Evolutionary conservation across 2,329 filamentous ascomycete species (phyloP).

Genomic region (Ophiostoma populinum): DNA sequence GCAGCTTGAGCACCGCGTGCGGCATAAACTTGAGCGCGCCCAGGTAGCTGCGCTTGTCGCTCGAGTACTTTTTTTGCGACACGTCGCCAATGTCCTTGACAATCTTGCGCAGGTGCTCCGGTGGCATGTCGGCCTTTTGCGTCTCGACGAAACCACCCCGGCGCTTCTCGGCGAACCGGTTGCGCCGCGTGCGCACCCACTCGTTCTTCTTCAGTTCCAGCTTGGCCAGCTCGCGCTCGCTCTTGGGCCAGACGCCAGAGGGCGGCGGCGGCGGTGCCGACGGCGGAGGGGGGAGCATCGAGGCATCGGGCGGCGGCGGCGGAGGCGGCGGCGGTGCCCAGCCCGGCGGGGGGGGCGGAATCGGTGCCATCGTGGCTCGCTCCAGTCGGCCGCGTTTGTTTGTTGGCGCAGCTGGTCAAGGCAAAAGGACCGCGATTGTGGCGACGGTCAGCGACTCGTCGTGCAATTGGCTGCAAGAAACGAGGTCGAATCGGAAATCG

Average conservation of each 20-base stretch:
- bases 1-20: constrained; percentile 85
- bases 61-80: constrained; percentile 97
- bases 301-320: constrained; percentile 27
- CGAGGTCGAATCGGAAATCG: too few species aligned
- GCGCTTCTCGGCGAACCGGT: constrained; percentile 90
- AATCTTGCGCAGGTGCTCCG: constrained; percentile 95
- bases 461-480: too few species aligned
- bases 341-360: constrained; percentile 34
- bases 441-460: too few species aligned
- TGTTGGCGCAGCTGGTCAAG: too few species aligned
- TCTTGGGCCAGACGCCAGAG: constrained; percentile 65
- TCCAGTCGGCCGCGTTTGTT: background rate
- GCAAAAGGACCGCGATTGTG: too few species aligned
- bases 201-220: constrained; percentile 98
- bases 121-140: constrained; percentile 96
- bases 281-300: constrained; percentile 35
- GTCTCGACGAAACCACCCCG: constrained; percentile 95
- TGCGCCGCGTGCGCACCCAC: constrained; percentile 84
- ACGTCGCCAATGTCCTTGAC: constrained; percentile 98
- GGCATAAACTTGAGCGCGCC: constrained; percentile 99
- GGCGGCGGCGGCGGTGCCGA: constrained; percentile 48
- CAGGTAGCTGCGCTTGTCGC: constrained; percentile 93
- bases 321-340: constrained; percentile 33
- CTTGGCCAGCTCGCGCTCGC: constrained; percentile 76
- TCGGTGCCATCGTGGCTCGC: constrained; percentile 11